These are phyloP conservation scores for Pythium rishiriense DNA, from an alignment of 352 stramenopile species.

Conservation along the genomic window DNA sequence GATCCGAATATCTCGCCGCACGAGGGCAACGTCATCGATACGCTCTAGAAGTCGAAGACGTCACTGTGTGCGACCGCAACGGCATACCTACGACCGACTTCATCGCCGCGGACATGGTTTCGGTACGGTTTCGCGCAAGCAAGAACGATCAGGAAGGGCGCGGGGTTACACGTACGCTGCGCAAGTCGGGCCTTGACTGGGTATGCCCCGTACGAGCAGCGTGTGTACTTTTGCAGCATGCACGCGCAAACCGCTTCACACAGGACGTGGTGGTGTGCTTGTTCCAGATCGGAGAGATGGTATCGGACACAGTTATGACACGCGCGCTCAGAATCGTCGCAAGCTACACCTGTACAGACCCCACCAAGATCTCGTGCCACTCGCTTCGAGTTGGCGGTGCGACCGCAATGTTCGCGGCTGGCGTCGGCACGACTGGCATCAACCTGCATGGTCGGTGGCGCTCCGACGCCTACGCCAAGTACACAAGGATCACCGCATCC, in stretches of 20 bases:
- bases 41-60: constrained; percentile 17
- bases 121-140: constrained; percentile 6
- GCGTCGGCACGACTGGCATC: constrained; percentile 8
- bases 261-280: neutral
- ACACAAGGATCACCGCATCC: constrained; percentile 3
- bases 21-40: constrained; percentile 14
- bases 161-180: neutral
- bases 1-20: constrained; percentile 14
- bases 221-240: constrained; percentile 3
- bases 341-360: neutral
- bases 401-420: neutral
- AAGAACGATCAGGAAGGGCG: constrained; percentile 17
- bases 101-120: too few species aligned
- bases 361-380: constrained; percentile 6
- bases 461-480: constrained; percentile 8
- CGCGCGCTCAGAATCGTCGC: neutral
- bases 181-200: neutral
- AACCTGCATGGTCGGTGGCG: constrained; percentile 11
- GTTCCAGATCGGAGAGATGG: neutral
- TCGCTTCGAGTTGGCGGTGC: constrained; percentile 13
- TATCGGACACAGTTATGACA: constrained; percentile 1
- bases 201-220: constrained; percentile 10
- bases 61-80: constrained; percentile 13
- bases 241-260: neutral
- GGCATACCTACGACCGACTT: too few species aligned